Evolutionary conservation across 2,329 filamentous ascomycete genomes (phyloP).

Genomic region (Beauveria asiatica): DNA sequence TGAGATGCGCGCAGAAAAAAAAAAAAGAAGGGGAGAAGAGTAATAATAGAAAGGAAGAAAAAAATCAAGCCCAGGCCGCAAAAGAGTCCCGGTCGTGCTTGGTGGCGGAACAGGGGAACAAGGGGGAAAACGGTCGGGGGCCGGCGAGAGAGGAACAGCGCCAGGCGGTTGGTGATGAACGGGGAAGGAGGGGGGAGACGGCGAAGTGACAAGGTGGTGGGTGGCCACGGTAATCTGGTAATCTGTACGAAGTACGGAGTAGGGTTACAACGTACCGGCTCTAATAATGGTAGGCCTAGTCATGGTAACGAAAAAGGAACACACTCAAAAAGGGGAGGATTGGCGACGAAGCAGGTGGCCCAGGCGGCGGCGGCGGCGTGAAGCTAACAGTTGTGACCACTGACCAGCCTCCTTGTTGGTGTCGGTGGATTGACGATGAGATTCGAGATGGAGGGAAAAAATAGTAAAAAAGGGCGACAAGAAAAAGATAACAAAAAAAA

Average conservation of each 20-base stretch:
- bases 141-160: conserved; percentile 13
- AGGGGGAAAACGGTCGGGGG: conserved; percentile 3
- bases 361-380: neutral
- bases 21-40: neutral
- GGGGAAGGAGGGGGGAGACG: neutral
- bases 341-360: conserved; percentile 1
- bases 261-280: conserved; percentile 42
- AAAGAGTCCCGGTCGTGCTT: neutral
- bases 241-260: no score
- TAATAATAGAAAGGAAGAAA: neutral
- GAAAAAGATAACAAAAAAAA: neutral
- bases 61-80: neutral
- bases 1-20: no score
- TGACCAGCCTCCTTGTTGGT: neutral
- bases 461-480: neutral
- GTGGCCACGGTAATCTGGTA: no score
- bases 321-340: conserved; percentile 10
- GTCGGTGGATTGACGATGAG: neutral
- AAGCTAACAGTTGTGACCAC: neutral
- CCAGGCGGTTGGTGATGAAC: neutral
- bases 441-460: neutral
- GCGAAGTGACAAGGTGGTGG: no score
- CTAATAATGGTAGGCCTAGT: conserved; percentile 52
- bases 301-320: conserved; percentile 32
- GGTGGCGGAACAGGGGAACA: neutral